Conservation (phyloP, 176 grass and related monocot genomes). For the Leersia perrieri region DNA sequence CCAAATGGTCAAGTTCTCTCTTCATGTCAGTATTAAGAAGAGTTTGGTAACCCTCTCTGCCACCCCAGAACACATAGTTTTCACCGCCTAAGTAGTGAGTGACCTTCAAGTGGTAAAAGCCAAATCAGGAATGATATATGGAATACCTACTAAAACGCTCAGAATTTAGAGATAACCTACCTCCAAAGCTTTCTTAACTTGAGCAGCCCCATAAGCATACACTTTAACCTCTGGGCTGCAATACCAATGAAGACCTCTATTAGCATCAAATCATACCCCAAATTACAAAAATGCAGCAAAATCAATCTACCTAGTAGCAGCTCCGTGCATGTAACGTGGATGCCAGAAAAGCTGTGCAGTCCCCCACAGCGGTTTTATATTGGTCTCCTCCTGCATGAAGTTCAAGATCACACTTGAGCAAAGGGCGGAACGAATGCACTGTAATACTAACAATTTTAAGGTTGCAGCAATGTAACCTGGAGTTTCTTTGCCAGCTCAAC, state of each 20-base stretch:
- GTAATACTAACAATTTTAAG: constrained; percentile 5
- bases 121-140: constrained; percentile 8
- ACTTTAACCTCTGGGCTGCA: constrained; percentile 53
- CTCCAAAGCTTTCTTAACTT: constrained; percentile 98
- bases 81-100: constrained; percentile 94
- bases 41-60: constrained; percentile 92
- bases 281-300: neutral
- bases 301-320: constrained; percentile 73
- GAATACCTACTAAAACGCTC: neutral
- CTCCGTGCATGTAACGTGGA: constrained; percentile 93
- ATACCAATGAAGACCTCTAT: neutral
- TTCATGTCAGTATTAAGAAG: constrained; percentile 97
- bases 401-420: constrained; percentile 3
- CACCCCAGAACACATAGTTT: constrained; percentile 99
- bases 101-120: constrained; percentile 43
- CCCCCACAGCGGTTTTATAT: constrained; percentile 84
- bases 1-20: constrained; percentile 95
- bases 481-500: constrained; percentile 84
- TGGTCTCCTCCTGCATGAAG: constrained; percentile 52
- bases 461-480: constrained; percentile 51
- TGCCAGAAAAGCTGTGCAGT: constrained; percentile 86
- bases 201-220: constrained; percentile 94
- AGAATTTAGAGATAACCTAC: constrained; percentile 32
- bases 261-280: neutral
- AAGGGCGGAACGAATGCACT: neutral